A percentile compares a stretch with the other conserved stretches of the same genome.
Evolutionary conservation across 495 filamentous ascomycete genomes (phyloP).

Genomic region (Tricharina praecox): DNA sequence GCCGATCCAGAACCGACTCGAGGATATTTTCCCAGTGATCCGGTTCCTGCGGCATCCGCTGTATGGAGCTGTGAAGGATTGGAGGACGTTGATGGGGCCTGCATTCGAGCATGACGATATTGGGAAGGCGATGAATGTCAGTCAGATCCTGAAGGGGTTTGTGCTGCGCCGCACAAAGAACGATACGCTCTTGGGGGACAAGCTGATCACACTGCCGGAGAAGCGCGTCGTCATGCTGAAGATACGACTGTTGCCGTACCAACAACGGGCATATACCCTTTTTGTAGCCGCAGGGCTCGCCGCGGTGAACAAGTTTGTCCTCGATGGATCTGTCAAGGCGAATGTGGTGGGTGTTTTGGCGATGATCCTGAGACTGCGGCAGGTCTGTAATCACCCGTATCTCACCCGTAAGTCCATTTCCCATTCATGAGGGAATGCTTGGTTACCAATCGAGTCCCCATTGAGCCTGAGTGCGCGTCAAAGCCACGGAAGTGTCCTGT

Average conservation of each 20-base stretch:
- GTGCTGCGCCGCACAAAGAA: slow-evolving; percentile 22
- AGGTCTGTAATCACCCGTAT: slow-evolving; percentile 21
- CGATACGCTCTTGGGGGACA: slow-evolving; percentile 18
- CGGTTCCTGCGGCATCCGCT: slow-evolving; percentile 14
- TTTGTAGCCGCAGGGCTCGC: slow-evolving; percentile 3
- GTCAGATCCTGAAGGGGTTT: slow-evolving; percentile 9
- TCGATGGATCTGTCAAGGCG: slow-evolving; percentile 8
- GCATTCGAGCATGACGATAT: neutral
- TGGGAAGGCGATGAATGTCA: slow-evolving; percentile 7
- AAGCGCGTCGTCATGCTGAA: slow-evolving; percentile 14
- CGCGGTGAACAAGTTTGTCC: slow-evolving; percentile 11
- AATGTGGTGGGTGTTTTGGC: slow-evolving; percentile 10
- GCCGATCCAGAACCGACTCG: slow-evolving; percentile 24
- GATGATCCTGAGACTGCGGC: slow-evolving; percentile 20
- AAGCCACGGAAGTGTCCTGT: too few relatives aligned
- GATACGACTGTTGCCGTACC: too few relatives aligned
- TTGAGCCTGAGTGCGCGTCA: too few relatives aligned
- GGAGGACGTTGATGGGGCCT: too few relatives aligned
- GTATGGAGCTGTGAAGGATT: slow-evolving; percentile 2
- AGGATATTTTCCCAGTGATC: slow-evolving; percentile 12
- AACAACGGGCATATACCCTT: slow-evolving; percentile 8
- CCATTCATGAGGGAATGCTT: too few relatives aligned
- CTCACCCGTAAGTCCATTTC: slow-evolving; percentile 20
- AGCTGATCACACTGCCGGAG: slow-evolving; percentile 14
- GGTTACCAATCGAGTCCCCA: too few relatives aligned